phyloP scores from a whole-genome alignment of 73 alveolate genomes.

The Blepharisma stoltei region DNA sequence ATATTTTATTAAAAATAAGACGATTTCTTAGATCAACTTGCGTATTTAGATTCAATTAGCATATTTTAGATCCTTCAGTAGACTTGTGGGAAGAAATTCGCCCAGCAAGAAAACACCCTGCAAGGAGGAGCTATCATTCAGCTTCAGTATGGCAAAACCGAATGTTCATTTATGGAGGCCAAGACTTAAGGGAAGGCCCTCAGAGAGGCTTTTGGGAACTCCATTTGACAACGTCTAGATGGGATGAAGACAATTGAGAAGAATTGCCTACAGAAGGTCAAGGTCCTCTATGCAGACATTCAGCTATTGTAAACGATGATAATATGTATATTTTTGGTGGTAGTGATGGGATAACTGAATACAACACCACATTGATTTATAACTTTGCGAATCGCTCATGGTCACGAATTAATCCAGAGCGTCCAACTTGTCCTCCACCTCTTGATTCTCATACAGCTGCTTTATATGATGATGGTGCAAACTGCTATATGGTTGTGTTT shows the following conservation, averaged over 20 bases:
- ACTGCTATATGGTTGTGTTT: conserved; percentile 4
- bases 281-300: conserved; percentile 25
- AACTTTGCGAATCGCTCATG: not conserved
- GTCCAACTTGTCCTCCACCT: conserved; percentile 22
- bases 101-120: conserved; percentile 2
- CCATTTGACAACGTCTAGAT: not conserved
- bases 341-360: conserved; percentile 17
- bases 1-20: too few species aligned
- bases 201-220: conserved; percentile 31
- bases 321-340: conserved; percentile 24
- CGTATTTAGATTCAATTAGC: too few species aligned
- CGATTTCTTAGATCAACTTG: too few species aligned
- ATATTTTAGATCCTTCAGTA: not conserved
- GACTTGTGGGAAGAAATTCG: conserved; percentile 27
- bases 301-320: conserved; percentile 3
- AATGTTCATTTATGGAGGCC: conserved; percentile 27
- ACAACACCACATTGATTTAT: not conserved
- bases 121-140: conserved; percentile 14
- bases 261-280: not conserved
- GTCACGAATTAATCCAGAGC: not conserved
- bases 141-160: not conserved
- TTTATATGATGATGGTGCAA: conserved; percentile 9
- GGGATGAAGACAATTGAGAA: conserved; percentile 17
- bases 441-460: conserved; percentile 25
- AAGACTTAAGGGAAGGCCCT: conserved; percentile 25